Evolutionary conservation across 2,329 filamentous ascomycete species (phyloP), one percentile per base, ranked within the genome.

Genomic region (Arthrobotrys entomopaga): DNA sequence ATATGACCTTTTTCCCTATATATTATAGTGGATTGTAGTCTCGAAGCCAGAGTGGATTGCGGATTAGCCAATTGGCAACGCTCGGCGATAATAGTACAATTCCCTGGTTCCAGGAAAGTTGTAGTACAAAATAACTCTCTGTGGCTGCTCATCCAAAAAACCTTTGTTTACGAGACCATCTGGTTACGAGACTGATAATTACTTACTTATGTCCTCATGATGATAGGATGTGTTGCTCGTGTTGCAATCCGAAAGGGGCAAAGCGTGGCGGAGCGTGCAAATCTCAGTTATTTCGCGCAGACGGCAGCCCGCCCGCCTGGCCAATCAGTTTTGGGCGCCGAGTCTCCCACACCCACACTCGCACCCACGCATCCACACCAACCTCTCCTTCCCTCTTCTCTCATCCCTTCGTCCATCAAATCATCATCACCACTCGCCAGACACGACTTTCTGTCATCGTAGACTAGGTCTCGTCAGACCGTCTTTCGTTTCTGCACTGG

Each of bases 231-330:
- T 22, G 46, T 50, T 50, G 46, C 16, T 16, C 48, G 53, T 43
- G 56, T 59, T 59, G 56, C 38, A 53, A 2, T 10, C 56, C 42
- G 10, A 29, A 29, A 29, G 6, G 15, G 56, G 56, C 11, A 46
- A 20, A 15, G 56, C 56, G 40, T 11, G 42, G 42, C n/a, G 29
- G 29, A 34, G 42, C 48, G 53, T 24, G 22, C 13, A 15, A 46
- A n/a, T n/a, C n/a, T n/a, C n/a, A n/a, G n/a, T 46, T 61, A 73
- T 73, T 73, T 73, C 69, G 61, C 69, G 69, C 69, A 73, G 42
- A 29, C 4, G 29, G 26, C 3, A 26, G 16, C 10, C n/a, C n/a
- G n/a, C n/a, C n/a, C 15, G 13, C 7, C 38, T 34, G 50, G 61
- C 67, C 67, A 72, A 72, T 72, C 67, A 72, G 22, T 64, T 65